Evolutionary conservation across 1,284 basidiomycete species (phyloP), one percentile per base, ranked within the genome.

Genomic region (Cutaneotrichosporon sp.): DNA sequence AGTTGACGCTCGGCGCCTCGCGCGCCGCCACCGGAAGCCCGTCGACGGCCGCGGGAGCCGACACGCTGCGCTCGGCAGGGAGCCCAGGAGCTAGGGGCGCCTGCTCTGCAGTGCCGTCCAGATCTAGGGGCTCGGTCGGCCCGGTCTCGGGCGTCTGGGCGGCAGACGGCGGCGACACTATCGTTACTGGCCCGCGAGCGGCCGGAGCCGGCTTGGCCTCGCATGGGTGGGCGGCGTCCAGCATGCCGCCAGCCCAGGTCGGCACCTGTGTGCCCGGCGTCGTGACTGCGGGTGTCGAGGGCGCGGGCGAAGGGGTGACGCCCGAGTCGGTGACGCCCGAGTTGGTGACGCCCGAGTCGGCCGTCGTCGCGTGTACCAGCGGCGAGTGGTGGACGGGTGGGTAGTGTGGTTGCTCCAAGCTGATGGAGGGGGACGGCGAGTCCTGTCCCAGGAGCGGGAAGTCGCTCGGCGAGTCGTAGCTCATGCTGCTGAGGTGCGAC

Each of bases 391-490:
- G 47, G 13, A 50, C 27, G 10, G 47, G 13, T 10, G 51, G 51
- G 34, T 38, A 50, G 49, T 16, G 7, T 9, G 49, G 18, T 1
- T 50, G 51, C 18, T 33, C 34, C 1, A 53, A n/a, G 22, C 34
- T 38, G 22, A 42, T 36, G 14, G 34, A 13, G 2, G 54, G 31
- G 3, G 43, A 47, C 45, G 36, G 54, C 31, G 54, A 8, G 20
- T 33, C 29, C n/a, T n/a, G n/a, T n/a, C n/a, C n/a, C n/a, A n/a
- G n/a, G n/a, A 43, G 29, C 20, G 43, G 22, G 22, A 36, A 22
- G 29, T 46, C 54, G n/a, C n/a, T n/a, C 22, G 54, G 14, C 31
- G 54, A 46, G 14, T 56, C 43, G 14, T 33, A 34, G 45, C 45
- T 46, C 29, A 29, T 9, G 20, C 27, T 27, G 11, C 45, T 56